phyloP scores from a whole-genome alignment of 2,329 filamentous ascomycete genomes.

The Aspergillus phoenicis region DNA sequence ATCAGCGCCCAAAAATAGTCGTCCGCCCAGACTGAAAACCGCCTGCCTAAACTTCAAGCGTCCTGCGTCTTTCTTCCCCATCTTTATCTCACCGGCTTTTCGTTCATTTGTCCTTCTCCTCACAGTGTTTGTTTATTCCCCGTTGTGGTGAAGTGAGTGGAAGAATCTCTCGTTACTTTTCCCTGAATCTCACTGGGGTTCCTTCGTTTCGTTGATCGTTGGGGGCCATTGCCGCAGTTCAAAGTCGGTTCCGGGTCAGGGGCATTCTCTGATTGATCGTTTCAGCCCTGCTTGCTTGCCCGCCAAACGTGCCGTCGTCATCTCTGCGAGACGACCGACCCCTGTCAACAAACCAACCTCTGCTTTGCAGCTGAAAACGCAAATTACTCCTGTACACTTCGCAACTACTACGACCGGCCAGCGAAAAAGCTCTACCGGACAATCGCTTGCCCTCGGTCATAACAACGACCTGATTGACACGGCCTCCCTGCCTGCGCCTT shows the following conservation, averaged over 20 bases:
- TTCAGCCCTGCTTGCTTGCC: constrained; percentile 1
- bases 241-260: not conserved
- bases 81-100: not conserved
- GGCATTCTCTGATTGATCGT: not conserved
- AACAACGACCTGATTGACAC: not conserved
- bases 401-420: too few relatives aligned
- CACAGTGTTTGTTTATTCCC: too few relatives aligned
- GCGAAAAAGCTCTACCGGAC: not conserved
- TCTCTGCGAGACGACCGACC: not conserved
- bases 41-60: constrained; percentile 7
- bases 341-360: not conserved
- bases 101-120: not conserved
- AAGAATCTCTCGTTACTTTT: not conserved
- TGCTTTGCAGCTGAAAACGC: not conserved
- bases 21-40: constrained; percentile 5
- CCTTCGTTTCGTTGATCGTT: not conserved
- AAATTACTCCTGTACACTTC: not conserved
- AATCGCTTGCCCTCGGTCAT: not conserved
- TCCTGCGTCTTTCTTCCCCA: not conserved
- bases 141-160: not conserved
- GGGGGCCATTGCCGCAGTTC: not conserved
- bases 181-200: not conserved
- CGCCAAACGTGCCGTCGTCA: constrained; percentile 11
- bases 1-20: constrained; percentile 12
- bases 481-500: not conserved